These are phyloP conservation scores for Protostelium mycophagum DNA, from an alignment of 78 protist species.

Conservation along the genomic window DNA sequence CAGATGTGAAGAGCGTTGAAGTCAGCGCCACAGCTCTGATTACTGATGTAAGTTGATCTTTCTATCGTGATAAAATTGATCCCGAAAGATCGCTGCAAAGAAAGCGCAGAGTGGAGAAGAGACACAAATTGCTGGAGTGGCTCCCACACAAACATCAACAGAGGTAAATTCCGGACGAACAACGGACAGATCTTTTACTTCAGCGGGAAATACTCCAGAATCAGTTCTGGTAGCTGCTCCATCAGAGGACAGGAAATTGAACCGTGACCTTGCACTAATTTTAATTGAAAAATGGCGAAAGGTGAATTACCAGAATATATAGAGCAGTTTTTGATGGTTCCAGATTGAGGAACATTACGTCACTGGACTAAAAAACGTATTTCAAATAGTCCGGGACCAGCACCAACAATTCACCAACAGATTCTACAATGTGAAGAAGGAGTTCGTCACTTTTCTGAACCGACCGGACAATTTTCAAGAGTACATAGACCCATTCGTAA, in stretches of 20 bases:
- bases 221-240: no score
- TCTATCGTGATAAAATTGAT: no score
- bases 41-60: no score
- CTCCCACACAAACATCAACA: no score
- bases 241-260: no score
- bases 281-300: not conserved
- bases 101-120: not conserved
- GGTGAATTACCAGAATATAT: not conserved
- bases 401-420: not conserved
- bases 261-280: not conserved
- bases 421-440: not conserved
- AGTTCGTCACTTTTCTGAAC: not conserved
- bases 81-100: not conserved
- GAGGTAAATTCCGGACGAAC: no score
- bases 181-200: no score
- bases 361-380: not conserved
- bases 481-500: not conserved
- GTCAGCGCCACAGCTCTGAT: not conserved
- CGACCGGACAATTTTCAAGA: not conserved
- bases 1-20: not conserved
- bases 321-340: not conserved
- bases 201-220: no score
- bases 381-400: not conserved
- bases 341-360: not conserved
- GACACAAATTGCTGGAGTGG: no score